Percentiles rank a stretch among this genome's conserved stretches.
These are phyloP conservation scores for Penicillium macrosclerotiorum DNA, from an alignment of 495 filamentous ascomycete genomes.

Conservation along the genomic window DNA sequence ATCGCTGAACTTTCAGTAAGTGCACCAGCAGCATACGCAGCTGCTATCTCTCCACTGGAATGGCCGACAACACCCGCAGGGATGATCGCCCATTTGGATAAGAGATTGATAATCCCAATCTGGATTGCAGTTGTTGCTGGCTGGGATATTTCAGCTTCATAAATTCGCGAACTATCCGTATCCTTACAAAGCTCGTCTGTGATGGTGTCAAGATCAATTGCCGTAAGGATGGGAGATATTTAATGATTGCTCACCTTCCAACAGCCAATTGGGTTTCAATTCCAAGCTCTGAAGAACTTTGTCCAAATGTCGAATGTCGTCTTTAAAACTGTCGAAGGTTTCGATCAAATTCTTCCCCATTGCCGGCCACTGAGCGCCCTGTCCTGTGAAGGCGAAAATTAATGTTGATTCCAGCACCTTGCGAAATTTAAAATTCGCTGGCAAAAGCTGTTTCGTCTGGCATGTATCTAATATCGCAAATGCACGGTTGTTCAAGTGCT, in stretches of 20 bases:
- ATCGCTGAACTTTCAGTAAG: constrained; percentile 41
- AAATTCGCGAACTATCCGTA: not conserved
- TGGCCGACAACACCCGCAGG: constrained; percentile 56
- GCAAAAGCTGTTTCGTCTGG: not conserved
- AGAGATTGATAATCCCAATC: constrained; percentile 45
- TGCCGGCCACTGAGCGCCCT: constrained; percentile 55
- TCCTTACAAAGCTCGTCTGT: constrained; percentile 12
- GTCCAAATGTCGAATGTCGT: not conserved
- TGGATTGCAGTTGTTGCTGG: constrained; percentile 49
- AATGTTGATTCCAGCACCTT: no score
- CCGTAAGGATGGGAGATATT: not conserved
- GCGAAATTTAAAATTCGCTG: constrained; percentile 11
- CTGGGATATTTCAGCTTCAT: constrained; percentile 34
- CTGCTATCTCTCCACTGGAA: constrained; percentile 62
- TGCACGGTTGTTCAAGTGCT: constrained; percentile 8
- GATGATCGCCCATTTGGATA: constrained; percentile 37
- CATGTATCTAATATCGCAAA: not conserved
- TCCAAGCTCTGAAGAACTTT: not conserved
- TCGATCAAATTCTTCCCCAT: constrained; percentile 39
- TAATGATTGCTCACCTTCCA: no score
- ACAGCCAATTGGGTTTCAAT: not conserved
- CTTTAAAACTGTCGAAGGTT: constrained; percentile 20
- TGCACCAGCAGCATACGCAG: constrained; percentile 57
- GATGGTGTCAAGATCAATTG: not conserved
- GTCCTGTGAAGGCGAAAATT: constrained; percentile 67